These are phyloP conservation scores for Forsythia viridissima DNA, from an alignment of 257 asterid genomes.

Conservation along the genomic window DNA sequence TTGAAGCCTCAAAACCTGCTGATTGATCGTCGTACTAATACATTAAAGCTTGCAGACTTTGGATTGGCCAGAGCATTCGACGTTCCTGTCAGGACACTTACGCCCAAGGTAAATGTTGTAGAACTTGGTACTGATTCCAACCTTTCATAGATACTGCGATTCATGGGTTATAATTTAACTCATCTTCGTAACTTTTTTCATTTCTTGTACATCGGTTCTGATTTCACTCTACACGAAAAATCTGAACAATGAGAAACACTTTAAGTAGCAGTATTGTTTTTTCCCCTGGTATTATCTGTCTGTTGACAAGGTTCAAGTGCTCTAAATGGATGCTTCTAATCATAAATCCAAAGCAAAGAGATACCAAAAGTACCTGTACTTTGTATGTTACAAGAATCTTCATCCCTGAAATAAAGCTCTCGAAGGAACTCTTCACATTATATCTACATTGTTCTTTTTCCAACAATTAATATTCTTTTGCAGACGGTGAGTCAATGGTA, in stretches of 20 bases:
- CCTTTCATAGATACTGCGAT: not conserved
- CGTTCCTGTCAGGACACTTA: not conserved
- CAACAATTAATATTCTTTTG: not conserved
- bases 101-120: not conserved
- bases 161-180: not conserved
- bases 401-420: constrained; percentile 1
- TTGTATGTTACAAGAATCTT: not conserved
- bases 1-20: constrained; percentile 95
- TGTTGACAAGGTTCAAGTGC: not conserved
- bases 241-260: not conserved
- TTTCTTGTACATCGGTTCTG: not conserved
- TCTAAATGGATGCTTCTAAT: not conserved
- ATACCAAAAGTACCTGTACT: not conserved
- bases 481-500: constrained; percentile 16
- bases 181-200: not conserved
- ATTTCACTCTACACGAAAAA: not conserved
- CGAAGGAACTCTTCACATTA: not conserved
- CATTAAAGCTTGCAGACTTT: constrained; percentile 93
- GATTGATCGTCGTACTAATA: constrained; percentile 81
- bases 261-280: not conserved
- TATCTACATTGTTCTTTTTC: not conserved
- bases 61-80: constrained; percentile 69
- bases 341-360: not conserved
- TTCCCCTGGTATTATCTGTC: not conserved
- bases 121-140: not conserved